Evolutionary conservation across 2,329 filamentous ascomycete species (phyloP).

Genomic region (Phoma sp.): DNA sequence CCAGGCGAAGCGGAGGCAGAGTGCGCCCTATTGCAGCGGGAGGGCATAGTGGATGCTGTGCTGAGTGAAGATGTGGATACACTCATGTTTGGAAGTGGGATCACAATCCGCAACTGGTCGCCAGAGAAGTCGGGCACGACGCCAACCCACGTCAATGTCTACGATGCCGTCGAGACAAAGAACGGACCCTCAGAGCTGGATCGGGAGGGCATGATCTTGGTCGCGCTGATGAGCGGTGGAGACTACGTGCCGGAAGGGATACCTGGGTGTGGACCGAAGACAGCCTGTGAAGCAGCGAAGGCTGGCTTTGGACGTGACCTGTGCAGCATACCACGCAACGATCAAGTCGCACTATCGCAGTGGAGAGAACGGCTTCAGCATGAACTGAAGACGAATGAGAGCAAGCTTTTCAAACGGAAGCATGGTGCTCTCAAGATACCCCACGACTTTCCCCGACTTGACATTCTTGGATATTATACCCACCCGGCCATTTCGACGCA

Average conservation of each 20-base stretch:
- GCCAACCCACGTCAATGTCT: constrained; percentile 87
- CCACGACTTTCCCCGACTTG: constrained; percentile 78
- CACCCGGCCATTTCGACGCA: constrained; percentile 79
- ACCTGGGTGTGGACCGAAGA: constrained; percentile 83
- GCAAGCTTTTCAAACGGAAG: constrained; percentile 77
- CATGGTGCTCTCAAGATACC: constrained; percentile 80
- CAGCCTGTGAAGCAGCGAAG: constrained; percentile 87
- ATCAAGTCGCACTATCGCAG: constrained; percentile 64
- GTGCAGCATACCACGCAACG: constrained; percentile 68
- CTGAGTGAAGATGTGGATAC: constrained; percentile 97
- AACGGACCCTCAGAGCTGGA: constrained; percentile 70
- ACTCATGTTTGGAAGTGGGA: constrained; percentile 91
- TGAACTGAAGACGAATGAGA: constrained; percentile 85
- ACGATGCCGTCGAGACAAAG: constrained; percentile 69
- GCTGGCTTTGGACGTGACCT: constrained; percentile 85
- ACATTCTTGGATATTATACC: constrained; percentile 85
- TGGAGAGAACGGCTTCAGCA: constrained; percentile 78
- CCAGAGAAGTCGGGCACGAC: constrained; percentile 72
- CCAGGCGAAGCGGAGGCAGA: constrained; percentile 97
- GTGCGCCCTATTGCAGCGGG: constrained; percentile 83
- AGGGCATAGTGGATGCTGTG: constrained; percentile 79
- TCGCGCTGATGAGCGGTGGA: constrained; percentile 93
- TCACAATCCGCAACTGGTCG: constrained; percentile 83
- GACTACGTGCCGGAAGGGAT: constrained; percentile 93
- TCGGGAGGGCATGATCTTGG: constrained; percentile 87